Evolutionary conservation across 495 filamentous ascomycete species (phyloP), one percentile per base, ranked within the genome.

Genomic region (Xylaria sp.): DNA sequence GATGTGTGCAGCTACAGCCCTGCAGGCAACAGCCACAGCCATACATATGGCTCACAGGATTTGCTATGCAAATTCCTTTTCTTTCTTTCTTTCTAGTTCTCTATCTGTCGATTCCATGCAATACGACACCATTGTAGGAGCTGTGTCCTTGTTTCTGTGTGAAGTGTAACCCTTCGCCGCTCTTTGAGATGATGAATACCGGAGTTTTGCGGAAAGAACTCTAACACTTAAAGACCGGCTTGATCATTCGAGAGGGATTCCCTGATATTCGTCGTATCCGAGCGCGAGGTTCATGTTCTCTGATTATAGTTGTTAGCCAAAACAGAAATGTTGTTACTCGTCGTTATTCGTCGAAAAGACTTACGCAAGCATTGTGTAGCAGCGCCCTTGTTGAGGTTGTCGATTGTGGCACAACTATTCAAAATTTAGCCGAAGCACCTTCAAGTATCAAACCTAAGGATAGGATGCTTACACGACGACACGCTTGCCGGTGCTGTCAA

Each of bases 271-370:
- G 37, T 88, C 90, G 83, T 97, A 99, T 63, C 95, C 95, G 43
- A 97, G 88, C 68, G 95, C 92, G 65, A 99, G 86, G 84, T 98
- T 98, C 94, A 97, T 97, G 81, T 97, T 98, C 86, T 97, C 91
- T 94, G 80, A 65, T 63, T 29, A 8, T 29, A 5, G 46, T 58
- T 58, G 73, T 81, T 74, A 80, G 75, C 40, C 31, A 29, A 37
- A 61, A 61, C 15, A 26, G 1, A 21, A 40, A 26, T n/a, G n/a
- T n/a, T n/a, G n/a, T n/a, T n/a, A n/a, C n/a, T 40, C 12, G 57
- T 40, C 29, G 12, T 52, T 66, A 46, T 15, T 5, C 9, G 53
- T 15, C 53, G 26, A 53, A 37, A 71, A 46, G 66, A 89, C 92
- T 88, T 87, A 94, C 92, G 94, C 77, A 97, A 81, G 83, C 94